Evolutionary conservation across 495 filamentous ascomycete species (phyloP).

Genomic region (Annulohypoxylon stygium): DNA sequence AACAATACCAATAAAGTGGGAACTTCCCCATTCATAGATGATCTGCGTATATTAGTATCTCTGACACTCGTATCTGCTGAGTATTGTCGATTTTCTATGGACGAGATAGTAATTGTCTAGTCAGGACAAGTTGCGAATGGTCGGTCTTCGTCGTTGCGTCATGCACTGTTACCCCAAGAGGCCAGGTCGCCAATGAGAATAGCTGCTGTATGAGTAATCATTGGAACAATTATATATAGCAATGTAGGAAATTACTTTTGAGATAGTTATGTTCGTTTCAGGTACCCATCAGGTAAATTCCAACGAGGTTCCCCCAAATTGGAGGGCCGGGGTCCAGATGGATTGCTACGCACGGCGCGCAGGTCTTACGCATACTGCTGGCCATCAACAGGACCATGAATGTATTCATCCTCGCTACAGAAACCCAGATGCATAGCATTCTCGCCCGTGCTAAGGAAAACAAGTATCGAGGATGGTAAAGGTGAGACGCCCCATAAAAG

Average conservation of each 20-base stretch:
- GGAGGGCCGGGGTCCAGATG: no score
- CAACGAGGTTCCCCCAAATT: background rate
- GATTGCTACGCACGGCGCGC: no score
- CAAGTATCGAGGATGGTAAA: background rate
- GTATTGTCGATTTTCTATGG: background rate
- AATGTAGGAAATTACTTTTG: background rate
- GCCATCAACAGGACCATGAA: slow-evolving; percentile 5
- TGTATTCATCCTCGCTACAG: background rate
- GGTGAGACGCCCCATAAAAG: slow-evolving; percentile 11
- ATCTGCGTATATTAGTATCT: background rate
- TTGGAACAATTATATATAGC: background rate
- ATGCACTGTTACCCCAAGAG: background rate
- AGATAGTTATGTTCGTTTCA: background rate
- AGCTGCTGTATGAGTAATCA: background rate
- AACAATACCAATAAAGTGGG: background rate
- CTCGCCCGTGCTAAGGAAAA: background rate
- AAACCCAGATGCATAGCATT: slow-evolving; percentile 6
- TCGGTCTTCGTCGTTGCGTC: background rate
- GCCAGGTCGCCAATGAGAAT: background rate
- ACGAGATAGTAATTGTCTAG: background rate
- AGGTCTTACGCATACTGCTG: background rate
- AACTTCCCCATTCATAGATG: background rate
- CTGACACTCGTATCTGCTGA: background rate
- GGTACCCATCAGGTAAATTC: background rate
- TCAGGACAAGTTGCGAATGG: background rate